Base-by-base conservation (phyloP, 139 green algal species). In the Picochlorum sp. region DNA sequence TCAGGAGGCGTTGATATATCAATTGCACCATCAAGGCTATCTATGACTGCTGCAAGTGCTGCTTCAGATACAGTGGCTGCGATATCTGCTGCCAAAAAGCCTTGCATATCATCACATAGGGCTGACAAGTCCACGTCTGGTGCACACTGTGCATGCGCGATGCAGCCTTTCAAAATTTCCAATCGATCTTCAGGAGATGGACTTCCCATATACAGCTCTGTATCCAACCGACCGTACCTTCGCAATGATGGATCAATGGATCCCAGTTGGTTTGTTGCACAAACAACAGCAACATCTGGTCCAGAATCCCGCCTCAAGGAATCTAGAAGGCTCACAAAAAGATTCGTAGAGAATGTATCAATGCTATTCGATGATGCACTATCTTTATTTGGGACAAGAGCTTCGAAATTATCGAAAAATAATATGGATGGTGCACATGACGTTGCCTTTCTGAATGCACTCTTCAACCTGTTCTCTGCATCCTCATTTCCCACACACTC, bases 261-360 rank as follows among this genome's bases (percentile, higher is more conserved):
- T 62, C 97, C 90, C 5, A 92, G 89, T n/a, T 89, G 73, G 73
- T 95, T 98, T 24, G 92, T 97, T 3, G 92, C 89, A 4, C 79
- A 80, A 68, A 83, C 57, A 63, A 86, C 61, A 16, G 20, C 47
- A 21, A 80, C 73, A n/a, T 57, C 47, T 10, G 37, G 34, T 41
- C 34, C 58, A 23, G 50, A n/a, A 47, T 46, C 60, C 49, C 6
- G 11, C 14, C 71, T 56, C 34, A 78, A 46, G 32, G 65, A 58
- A 20, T 78, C 72, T 3, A 78, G 14, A 16, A 61, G 54, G 6
- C 60, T 47, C 52, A 78, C 23, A 23, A 59, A 62, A 30, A 62
- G 50, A 16, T 50, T 41, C 11, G 66, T 66, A 20, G 52, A 30
- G 15, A 64, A 44, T 9, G 50, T 28, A 49, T 78, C 61, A 4